Percentiles rank a stretch among this genome's conserved stretches.
These are phyloP conservation scores for Hypoxylon sp. DNA, from an alignment of 2,329 filamentous ascomycete genomes.

Conservation along the genomic window DNA sequence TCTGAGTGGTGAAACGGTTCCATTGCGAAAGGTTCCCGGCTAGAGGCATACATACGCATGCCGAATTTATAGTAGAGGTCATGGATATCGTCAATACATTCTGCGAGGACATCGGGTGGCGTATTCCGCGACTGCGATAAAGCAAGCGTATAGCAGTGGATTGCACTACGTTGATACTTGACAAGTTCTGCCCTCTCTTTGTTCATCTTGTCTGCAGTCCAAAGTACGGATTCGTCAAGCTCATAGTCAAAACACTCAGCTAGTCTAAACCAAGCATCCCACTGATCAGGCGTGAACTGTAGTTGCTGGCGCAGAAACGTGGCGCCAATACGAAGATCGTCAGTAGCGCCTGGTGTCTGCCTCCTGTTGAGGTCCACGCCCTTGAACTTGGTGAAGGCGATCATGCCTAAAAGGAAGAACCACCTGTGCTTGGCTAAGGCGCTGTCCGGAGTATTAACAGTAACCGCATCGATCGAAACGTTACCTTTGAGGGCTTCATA, in stretches of 20 bases:
- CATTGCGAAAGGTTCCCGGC: slow-evolving; percentile 74
- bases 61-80: slow-evolving; percentile 74
- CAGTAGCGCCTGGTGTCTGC: slow-evolving; percentile 82
- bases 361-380: slow-evolving; percentile 79
- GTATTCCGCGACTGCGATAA: slow-evolving; percentile 68
- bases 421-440: slow-evolving; percentile 85
- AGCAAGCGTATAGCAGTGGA: slow-evolving; percentile 81
- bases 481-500: slow-evolving; percentile 86
- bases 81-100: slow-evolving; percentile 65
- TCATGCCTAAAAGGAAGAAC: slow-evolving; percentile 93
- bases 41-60: slow-evolving; percentile 74
- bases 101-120: slow-evolving; percentile 62
- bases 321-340: slow-evolving; percentile 86
- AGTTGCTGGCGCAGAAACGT: slow-evolving; percentile 86
- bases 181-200: slow-evolving; percentile 82
- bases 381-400: slow-evolving; percentile 88
- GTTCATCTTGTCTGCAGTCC: slow-evolving; percentile 93
- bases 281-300: slow-evolving; percentile 84
- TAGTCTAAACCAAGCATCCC: slow-evolving; percentile 92
- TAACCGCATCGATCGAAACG: slow-evolving; percentile 79
- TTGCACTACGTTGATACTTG: slow-evolving; percentile 81
- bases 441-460: slow-evolving; percentile 77
- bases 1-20: slow-evolving; percentile 72
- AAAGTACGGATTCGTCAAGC: slow-evolving; percentile 87
- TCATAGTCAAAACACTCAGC: slow-evolving; percentile 91